phyloP scores from a whole-genome alignment of 208 protist species.

The Leptomonas pyrrhocoris region DNA sequence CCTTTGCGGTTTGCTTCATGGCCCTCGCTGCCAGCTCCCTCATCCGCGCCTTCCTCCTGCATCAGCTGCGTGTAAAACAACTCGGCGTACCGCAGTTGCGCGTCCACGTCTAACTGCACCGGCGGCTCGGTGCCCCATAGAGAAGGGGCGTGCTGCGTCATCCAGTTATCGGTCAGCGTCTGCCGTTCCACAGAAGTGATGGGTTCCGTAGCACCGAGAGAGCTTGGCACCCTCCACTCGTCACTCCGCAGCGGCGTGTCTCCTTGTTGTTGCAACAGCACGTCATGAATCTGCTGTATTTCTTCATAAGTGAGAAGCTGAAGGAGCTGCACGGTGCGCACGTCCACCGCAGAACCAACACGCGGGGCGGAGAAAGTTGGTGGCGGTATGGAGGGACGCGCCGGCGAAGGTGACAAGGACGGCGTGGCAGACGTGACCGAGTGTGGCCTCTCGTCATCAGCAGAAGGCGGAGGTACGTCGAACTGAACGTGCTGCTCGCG shows the following conservation, averaged over 20 bases:
- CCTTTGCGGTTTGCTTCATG: not conserved
- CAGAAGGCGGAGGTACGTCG: not conserved
- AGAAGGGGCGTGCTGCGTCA: not conserved
- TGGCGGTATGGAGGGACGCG: not conserved
- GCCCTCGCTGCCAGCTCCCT: not conserved
- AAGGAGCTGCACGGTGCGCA: slow-evolving; percentile 20
- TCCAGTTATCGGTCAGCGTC: not conserved
- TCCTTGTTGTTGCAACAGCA: too few relatives aligned
- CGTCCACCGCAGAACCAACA: slow-evolving; percentile 7
- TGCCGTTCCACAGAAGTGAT: not conserved
- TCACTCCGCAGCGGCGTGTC: not conserved
- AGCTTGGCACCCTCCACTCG: not conserved
- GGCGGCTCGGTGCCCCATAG: slow-evolving; percentile 8
- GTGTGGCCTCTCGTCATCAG: not conserved
- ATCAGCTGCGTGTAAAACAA: slow-evolving; percentile 14
- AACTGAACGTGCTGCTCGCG: slow-evolving; percentile 17
- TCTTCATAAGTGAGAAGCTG: slow-evolving; percentile 25
- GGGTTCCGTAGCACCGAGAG: not conserved
- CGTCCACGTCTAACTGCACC: slow-evolving; percentile 10
- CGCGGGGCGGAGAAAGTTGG: too few relatives aligned
- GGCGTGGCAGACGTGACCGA: not conserved
- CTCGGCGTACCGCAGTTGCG: slow-evolving; percentile 16
- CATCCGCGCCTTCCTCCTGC: not conserved
- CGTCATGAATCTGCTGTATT: slow-evolving; percentile 9
- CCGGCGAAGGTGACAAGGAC: not conserved